phyloP scores from a whole-genome alignment of 2,329 filamentous ascomycete genomes.

The Diaporthe vaccinii region DNA sequence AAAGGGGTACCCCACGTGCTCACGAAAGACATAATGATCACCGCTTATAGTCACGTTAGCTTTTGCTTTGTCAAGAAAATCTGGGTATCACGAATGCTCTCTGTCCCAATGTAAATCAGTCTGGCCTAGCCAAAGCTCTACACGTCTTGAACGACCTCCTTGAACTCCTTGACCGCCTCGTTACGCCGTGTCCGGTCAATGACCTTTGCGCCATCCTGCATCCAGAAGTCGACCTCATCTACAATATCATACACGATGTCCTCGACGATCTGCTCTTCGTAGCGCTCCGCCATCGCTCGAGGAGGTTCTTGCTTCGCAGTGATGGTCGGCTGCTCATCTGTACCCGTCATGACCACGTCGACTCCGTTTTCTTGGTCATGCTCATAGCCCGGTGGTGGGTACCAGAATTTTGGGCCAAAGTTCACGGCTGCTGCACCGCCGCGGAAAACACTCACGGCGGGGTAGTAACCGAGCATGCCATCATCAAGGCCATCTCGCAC shows the following conservation, averaged over 20 bases:
- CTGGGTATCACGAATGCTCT: constrained; percentile 36
- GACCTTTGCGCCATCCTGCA: constrained; percentile 73
- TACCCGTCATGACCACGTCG: constrained; percentile 64
- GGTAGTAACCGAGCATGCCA: constrained; percentile 95
- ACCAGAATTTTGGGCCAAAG: constrained; percentile 95
- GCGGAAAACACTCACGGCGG: constrained; percentile 90
- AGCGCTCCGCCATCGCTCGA: constrained; percentile 81
- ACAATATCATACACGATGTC: constrained; percentile 94
- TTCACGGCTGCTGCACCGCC: constrained; percentile 94
- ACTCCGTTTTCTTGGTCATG: constrained; percentile 54
- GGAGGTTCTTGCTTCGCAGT: constrained; percentile 49
- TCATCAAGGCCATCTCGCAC: constrained; percentile 92
- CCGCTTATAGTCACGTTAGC: background rate
- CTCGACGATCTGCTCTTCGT: constrained; percentile 93
- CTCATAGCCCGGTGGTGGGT: constrained; percentile 75
- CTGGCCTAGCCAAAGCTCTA: constrained; percentile 46
- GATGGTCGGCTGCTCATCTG: constrained; percentile 47
- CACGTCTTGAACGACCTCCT: constrained; percentile 76
- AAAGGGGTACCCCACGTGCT: background rate
- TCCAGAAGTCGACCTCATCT: constrained; percentile 93
- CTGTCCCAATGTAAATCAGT: constrained; percentile 15
- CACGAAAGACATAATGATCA: constrained; percentile 6
- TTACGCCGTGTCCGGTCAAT: constrained; percentile 61
- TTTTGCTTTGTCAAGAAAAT: background rate
- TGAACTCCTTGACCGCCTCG: constrained; percentile 68